These are phyloP conservation scores for Porodaedalea pini DNA, from an alignment of 1,284 basidiomycete species.

Conservation along the genomic window DNA sequence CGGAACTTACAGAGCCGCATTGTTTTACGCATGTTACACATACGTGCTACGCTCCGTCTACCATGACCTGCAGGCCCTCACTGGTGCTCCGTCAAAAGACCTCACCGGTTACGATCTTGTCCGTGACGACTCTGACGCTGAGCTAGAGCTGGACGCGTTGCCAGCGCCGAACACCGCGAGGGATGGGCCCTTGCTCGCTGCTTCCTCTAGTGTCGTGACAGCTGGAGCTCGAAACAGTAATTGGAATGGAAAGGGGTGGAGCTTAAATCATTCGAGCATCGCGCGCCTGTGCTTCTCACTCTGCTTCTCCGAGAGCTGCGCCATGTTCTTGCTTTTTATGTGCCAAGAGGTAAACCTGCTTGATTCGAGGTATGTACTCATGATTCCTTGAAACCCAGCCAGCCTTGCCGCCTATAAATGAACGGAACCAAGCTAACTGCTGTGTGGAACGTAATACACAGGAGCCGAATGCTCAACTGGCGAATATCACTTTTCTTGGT, in stretches of 20 bases:
- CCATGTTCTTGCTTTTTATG: conserved; percentile 63
- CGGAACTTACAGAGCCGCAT: conserved; percentile 33
- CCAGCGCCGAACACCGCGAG: conserved; percentile 10
- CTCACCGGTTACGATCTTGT: conserved; percentile 27
- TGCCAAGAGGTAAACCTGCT: conserved; percentile 56
- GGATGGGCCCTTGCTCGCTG: not conserved
- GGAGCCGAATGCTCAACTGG: conserved; percentile 64
- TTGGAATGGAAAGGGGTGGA: not conserved
- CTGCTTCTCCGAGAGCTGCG: conserved; percentile 66
- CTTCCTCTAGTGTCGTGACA: not conserved
- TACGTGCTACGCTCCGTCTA: conserved; percentile 54
- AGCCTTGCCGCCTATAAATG: not conserved
- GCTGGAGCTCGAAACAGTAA: not conserved
- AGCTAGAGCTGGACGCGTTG: conserved; percentile 13
- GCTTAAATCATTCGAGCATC: conserved; percentile 43
- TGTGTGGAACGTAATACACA: conserved; percentile 25
- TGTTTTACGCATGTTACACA: conserved; percentile 53
- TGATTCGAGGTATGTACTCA: conserved; percentile 44
- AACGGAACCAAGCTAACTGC: not conserved
- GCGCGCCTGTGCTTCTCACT: conserved; percentile 56
- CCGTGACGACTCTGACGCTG: conserved; percentile 31
- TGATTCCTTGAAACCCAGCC: not conserved
- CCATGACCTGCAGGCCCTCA: conserved; percentile 48
- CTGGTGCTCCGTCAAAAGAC: conserved; percentile 27
- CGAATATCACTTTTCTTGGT: conserved; percentile 55